Evolutionary conservation across 805 yeast genomes (phyloP), one percentile per base, ranked within the genome.

Genomic region (Cephaloascus albidus): DNA sequence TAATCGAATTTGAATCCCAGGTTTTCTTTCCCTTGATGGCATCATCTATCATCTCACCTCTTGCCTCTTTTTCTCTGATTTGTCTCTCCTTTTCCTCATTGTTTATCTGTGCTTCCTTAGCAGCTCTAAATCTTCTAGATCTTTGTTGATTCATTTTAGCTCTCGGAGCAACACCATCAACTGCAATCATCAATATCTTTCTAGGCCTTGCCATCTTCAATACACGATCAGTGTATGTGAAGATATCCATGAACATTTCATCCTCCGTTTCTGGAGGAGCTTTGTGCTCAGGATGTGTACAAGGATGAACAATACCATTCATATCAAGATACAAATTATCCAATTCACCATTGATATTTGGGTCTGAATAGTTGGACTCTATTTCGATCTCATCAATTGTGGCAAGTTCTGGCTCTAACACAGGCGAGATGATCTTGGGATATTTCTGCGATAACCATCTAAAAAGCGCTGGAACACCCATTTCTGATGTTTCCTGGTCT

Each of bases 231-330:
- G 98, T 93, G 56, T 93, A 93, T 49, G 78, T 80, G 63, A 93
- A 93, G 20, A 93, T 82, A 36, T 90, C 97, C 42, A 89, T 60
- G 68, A 93, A 79, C 98, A 93, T 93, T 54, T 93, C 97, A 44
- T 88, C 96, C 53, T 93, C 98, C 0, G 90, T 88, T 49, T 81
- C 94, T 10, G 99, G 99, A 0, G 98, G 82, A 0, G 96, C 96
- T 49, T 82, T 82, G 48, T 90, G 85, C 54, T 90, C 98, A 1
- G 99, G 99, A 59, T 93, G 99, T 2, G 97, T 83, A 68, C 97
- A 93, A 1, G 98, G 98, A 66, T 93, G 99, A 3, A 93, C 98
- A 54, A 93, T 93, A 67, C 97, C 98, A 57, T 93, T 93, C 98
- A 93, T 93, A 63, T 93, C 99, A 45, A 93, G 68, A 55, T 93